Percentiles rank a stretch among this genome's conserved stretches.
These are phyloP conservation scores for Fusarium tjaetaba DNA, from an alignment of 2,329 filamentous ascomycete species.

Conservation along the genomic window DNA sequence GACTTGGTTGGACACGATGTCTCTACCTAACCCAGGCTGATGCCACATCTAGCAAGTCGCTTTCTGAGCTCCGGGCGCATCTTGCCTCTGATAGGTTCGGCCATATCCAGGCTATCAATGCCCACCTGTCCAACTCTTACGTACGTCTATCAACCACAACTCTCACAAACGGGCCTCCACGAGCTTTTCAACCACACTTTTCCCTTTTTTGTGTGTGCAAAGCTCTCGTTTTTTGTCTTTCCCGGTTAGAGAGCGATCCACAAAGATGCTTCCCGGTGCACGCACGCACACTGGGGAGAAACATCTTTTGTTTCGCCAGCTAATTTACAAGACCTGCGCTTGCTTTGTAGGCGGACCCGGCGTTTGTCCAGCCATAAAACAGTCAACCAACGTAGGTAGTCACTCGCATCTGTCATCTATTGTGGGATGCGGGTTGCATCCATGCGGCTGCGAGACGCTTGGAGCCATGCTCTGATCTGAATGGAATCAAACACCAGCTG, in stretches of 20 bases:
- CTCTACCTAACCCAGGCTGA: conserved; percentile 21
- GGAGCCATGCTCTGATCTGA: background rate
- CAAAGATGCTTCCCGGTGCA: conserved; percentile 2
- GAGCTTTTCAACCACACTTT: conserved; percentile 20
- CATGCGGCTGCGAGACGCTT: background rate
- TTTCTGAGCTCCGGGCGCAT: conserved; percentile 17
- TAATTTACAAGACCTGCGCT: background rate
- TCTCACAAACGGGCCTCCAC: conserved; percentile 20
- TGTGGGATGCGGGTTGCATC: conserved; percentile 1
- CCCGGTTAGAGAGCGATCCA: conserved; percentile 14
- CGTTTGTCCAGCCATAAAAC: conserved; percentile 9
- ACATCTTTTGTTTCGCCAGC: conserved; percentile 2
- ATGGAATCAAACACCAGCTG: conserved; percentile 18
- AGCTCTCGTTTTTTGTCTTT: conserved; percentile 8
- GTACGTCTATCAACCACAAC: conserved; percentile 10
- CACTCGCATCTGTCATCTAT: background rate
- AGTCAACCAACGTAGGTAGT: background rate
- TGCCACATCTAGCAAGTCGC: conserved; percentile 22
- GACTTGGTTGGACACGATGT: conserved; percentile 15
- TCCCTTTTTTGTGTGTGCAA: background rate
- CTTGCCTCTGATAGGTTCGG: conserved; percentile 30
- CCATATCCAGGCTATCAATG: conserved; percentile 19
- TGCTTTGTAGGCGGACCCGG: conserved; percentile 14
- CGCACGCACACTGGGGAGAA: conserved; percentile 22
- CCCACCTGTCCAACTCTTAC: conserved; percentile 21